Evolutionary conservation across 768 basidiomycete genomes (phyloP), one percentile per base, ranked within the genome.

Genomic region (Naganishia friedmannii): DNA sequence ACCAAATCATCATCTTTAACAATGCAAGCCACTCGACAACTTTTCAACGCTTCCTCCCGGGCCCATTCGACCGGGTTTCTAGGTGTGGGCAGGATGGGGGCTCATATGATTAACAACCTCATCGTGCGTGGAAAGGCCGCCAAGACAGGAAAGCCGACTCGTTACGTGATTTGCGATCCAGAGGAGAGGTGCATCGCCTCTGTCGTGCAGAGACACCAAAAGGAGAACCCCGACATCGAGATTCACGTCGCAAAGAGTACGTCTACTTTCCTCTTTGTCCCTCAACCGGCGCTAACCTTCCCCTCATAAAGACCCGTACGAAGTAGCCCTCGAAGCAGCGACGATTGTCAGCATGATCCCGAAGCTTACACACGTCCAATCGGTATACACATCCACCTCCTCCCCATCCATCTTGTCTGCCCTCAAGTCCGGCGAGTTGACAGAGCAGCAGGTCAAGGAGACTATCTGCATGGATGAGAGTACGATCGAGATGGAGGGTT

Each of bases 291-390:
- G n/a, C 32, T 66, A 9, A 15, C 19, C 17, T 15, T 28, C 12
- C 39, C 48, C 7, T 17, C 26, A 65, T 37, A 53, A n/a, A 71
- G 70, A 71, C 57, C 71, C 71, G 21, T 46, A 68, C 53, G 71
- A 72, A 31, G 21, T 68, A 26, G 53, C 71, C 21, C 6, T 69
- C 37, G 31, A 19, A 13, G 26, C 71, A 31, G 63, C 71, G 3
- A 68, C 67, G 19, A 65, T 72, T 34, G 46, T 72, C 67, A 58
- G 54, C 57, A 72, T 72, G 71, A 68, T 72, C 53, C 71, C 71
- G 3, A 69, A 67, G 12, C 56, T 53, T 29, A 55, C 55, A 8
- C 67, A 72, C 67, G 71, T 72, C 32, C 58, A 57, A n/a, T 15
- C 17, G 7, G 71, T 72, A 0, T 72, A 68, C 71, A 70, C 69